A percentile compares a stretch with the other conserved stretches of the same genome.
These are phyloP conservation scores for Didymellaceae sp. DNA, from an alignment of 2,329 filamentous ascomycete species.

Conservation along the genomic window DNA sequence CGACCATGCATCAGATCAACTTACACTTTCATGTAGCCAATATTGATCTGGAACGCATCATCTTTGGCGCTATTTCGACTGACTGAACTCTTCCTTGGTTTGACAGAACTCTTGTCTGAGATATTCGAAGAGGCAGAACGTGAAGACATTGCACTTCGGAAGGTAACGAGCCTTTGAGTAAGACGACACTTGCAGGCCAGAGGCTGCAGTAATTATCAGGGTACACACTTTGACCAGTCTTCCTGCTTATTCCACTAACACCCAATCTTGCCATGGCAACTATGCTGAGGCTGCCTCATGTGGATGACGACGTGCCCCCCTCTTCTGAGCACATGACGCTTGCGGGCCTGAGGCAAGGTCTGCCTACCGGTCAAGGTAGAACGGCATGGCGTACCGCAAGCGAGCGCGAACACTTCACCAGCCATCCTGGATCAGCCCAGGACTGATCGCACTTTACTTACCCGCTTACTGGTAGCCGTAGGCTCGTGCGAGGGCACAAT, in stretches of 20 bases:
- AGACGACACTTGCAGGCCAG: neutral
- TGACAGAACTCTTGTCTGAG: neutral
- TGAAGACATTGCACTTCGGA: neutral
- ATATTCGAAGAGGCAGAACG: neutral
- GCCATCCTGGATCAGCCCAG: too few relatives aligned
- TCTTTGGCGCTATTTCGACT: constrained; percentile 10
- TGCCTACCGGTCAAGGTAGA: constrained; percentile 3
- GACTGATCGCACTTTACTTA: neutral
- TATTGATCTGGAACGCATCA: constrained; percentile 7
- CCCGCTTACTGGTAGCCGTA: constrained; percentile 1
- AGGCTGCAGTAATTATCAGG: neutral
- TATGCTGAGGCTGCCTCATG: neutral
- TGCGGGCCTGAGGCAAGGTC: neutral
- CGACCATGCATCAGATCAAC: neutral
- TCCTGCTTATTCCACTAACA: neutral
- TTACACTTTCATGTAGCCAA: constrained; percentile 9
- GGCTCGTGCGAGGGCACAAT: neutral
- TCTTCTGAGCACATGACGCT: constrained; percentile 3
- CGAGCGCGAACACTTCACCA: neutral
- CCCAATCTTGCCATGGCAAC: too few relatives aligned
- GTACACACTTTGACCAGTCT: neutral
- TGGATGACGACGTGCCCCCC: neutral
- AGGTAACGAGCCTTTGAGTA: neutral
- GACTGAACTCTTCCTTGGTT: neutral
- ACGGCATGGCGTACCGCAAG: neutral